Base-by-base conservation (phyloP, 2,329 filamentous ascomycete genomes). In the Fusarium tjaetaba region DNA sequence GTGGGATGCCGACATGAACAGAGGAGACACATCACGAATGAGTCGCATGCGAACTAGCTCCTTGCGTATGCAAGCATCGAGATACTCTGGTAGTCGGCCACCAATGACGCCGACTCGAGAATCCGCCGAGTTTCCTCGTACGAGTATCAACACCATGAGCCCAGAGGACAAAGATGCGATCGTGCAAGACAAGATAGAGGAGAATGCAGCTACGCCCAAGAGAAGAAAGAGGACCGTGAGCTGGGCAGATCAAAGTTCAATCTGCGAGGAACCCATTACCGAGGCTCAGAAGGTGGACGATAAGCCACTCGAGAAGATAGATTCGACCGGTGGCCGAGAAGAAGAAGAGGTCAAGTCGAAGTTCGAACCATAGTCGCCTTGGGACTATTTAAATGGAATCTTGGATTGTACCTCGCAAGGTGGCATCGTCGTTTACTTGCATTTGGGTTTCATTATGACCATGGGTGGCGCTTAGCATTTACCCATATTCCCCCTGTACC, bases 1-100 rank as follows among this genome's bases (percentile, higher is more conserved):
- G 43, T 82, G 81, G 80, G 81, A 82, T 72, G 77, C 80, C 7
- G 81, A 82, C 55, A 80, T 80, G 78, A 81, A 78, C 28, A 75
- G 80, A 30, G 78, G 80, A 14, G 78, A 80, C 34, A 72, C 73
- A 18, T 72, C 76, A 38, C 76, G 78, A 8, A n/a, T 73, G 11
- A 71, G 72, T n/a, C 76, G 74, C 36, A 77, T 81, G 26, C 76
- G 82, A 18, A 82, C 72, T 48, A 79, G 76, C 55, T 83, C 82
- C 3, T 73, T 82, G 22, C 75, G 82, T 9, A 60, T 80, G 52
- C 76, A 78, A 36, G 72, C 73, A 22, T 71, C 73, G 46, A 77
- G 72, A 48, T 62, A 71, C 34, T 75, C 76, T 10, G 72, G 62
- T 11, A 61, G 63, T 22, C 78, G 78, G 32, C 78, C 79, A 32